Evolutionary conservation across 345 rosid species (phyloP).

Genomic region (Hirschfeldia incana): DNA sequence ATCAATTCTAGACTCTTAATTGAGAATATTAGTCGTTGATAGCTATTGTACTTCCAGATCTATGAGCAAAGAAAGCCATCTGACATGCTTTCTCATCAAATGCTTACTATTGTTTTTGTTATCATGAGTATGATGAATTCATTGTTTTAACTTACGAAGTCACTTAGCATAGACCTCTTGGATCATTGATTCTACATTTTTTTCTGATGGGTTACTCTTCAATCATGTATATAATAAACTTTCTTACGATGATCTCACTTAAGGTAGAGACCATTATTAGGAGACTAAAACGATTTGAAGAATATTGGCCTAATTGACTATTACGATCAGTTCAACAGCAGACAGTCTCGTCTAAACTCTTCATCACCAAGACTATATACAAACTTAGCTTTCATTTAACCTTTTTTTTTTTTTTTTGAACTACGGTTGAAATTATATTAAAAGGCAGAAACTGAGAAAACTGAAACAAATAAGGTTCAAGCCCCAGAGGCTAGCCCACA

Average conservation of each 20-base stretch:
- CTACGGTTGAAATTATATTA: too few relatives aligned
- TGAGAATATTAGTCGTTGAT: not conserved
- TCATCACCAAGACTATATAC: not conserved
- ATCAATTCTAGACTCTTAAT: too few relatives aligned
- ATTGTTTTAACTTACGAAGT: constrained; percentile 22
- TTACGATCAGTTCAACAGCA: not conserved
- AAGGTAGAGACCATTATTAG: not conserved
- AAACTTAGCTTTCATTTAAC: not conserved
- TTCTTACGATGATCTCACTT: not conserved
- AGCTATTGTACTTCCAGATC: constrained; percentile 21
- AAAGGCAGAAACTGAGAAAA: too few relatives aligned
- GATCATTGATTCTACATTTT: constrained; percentile 10
- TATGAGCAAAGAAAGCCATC: constrained; percentile 1
- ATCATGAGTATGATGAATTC: constrained; percentile 19
- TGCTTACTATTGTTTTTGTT: constrained; percentile 23
- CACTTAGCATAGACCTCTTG: constrained; percentile 6
- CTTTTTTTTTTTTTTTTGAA: not conserved
- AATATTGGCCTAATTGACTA: not conserved
- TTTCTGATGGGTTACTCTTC: too few relatives aligned
- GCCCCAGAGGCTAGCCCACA: too few relatives aligned
- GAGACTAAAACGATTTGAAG: not conserved
- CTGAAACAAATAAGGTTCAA: too few relatives aligned
- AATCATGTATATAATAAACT: not conserved
- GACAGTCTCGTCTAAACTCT: not conserved
- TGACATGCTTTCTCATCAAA: constrained; percentile 22